Evolutionary conservation across 73 alveolate species (phyloP).

Genomic region (Paramecium pentaurelia): DNA sequence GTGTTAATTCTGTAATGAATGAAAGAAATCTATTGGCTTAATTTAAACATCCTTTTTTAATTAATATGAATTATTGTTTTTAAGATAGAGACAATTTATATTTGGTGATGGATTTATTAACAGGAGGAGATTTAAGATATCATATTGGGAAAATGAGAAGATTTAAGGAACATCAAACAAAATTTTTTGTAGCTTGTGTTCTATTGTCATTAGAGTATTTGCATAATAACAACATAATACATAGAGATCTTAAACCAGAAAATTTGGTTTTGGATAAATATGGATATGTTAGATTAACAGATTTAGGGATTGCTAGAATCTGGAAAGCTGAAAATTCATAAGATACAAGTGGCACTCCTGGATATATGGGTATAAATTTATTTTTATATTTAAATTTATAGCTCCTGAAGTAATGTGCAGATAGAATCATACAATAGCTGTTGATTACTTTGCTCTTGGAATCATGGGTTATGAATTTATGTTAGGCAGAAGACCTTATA

Average conservation of each 20-base stretch:
- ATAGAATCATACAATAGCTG: constrained; percentile 62
- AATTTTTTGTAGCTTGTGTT: constrained; percentile 90
- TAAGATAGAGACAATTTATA: constrained; percentile 91
- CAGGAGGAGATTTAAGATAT: constrained; percentile 96
- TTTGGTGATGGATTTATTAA: constrained; percentile 86
- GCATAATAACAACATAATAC: constrained; percentile 88
- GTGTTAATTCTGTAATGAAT: constrained; percentile 79
- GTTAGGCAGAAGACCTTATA: constrained; percentile 88
- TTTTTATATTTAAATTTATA: background rate
- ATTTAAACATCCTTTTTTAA: constrained; percentile 80
- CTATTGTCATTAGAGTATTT: constrained; percentile 87
- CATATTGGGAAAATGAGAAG: constrained; percentile 80
- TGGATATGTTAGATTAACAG: constrained; percentile 90
- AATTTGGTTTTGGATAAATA: constrained; percentile 85
- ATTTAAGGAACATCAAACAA: constrained; percentile 88
- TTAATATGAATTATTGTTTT: constrained; percentile 92
- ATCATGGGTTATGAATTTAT: constrained; percentile 71
- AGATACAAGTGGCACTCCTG: constrained; percentile 98
- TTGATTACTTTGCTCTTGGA: constrained; percentile 73
- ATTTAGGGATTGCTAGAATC: constrained; percentile 91
- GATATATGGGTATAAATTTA: constrained; percentile 79
- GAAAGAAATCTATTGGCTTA: constrained; percentile 71
- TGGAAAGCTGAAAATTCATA: constrained; percentile 81
- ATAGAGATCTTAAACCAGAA: constrained; percentile 97
- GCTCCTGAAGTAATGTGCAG: constrained; percentile 77